Conservation (phyloP, 164 flowering plant species). For the Protea cynaroides region DNA sequence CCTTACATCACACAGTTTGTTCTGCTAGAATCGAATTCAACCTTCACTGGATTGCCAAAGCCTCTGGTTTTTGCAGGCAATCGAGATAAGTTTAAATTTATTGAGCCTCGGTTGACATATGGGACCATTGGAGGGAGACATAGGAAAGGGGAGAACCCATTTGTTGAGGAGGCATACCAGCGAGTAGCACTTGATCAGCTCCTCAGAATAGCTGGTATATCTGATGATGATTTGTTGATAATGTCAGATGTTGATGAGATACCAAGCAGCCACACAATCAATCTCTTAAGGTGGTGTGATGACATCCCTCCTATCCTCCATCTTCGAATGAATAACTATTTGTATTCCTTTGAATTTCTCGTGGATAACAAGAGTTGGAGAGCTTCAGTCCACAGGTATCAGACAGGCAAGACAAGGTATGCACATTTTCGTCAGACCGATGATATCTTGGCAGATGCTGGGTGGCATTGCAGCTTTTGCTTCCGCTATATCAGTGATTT, state of each 20-base stretch:
- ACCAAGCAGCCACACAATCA: constrained; percentile 79
- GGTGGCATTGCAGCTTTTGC: constrained; percentile 96
- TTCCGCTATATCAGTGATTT: constrained; percentile 71
- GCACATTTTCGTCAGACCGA: constrained; percentile 83
- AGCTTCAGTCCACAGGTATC: constrained; percentile 80
- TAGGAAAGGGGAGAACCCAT: constrained; percentile 75
- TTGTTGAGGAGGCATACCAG: constrained; percentile 81
- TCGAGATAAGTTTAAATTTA: constrained; percentile 56
- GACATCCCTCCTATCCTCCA: constrained; percentile 64
- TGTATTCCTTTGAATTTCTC: constrained; percentile 83
- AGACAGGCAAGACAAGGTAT: constrained; percentile 65
- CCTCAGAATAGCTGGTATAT: constrained; percentile 72
- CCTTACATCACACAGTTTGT: constrained; percentile 80
- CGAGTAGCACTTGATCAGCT: constrained; percentile 75
- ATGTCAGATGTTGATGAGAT: constrained; percentile 95
- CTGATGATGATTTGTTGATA: constrained; percentile 74
- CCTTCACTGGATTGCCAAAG: constrained; percentile 75
- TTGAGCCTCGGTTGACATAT: constrained; percentile 72
- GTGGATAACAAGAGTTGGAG: constrained; percentile 83
- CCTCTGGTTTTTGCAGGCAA: constrained; percentile 51
- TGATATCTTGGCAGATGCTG: constrained; percentile 70
- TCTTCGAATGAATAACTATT: constrained; percentile 68
- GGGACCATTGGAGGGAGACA: constrained; percentile 67
- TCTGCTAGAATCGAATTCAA: constrained; percentile 86
- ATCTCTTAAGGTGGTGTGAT: constrained; percentile 88